phyloP scores from a whole-genome alignment of 192 early-diverging fungal genomes.

The Glomus cerebriforme region DNA sequence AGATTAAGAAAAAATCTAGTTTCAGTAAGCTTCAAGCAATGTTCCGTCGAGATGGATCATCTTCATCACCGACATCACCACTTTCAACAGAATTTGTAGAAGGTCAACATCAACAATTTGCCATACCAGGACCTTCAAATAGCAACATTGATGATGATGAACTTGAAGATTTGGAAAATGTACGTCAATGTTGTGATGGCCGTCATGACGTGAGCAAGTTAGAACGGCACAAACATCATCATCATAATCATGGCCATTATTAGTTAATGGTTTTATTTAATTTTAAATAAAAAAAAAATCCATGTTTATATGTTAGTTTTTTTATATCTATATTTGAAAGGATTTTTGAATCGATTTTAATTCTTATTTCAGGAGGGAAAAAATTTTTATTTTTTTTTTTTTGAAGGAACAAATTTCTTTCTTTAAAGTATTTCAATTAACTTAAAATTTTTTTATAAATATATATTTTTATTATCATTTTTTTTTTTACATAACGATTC shows the following conservation, averaged over 20 bases:
- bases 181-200: conserved; percentile 28
- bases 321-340: too few species aligned
- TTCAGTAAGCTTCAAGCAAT: conserved; percentile 23
- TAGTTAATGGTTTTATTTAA: not conserved
- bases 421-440: too few species aligned
- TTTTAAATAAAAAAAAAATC: too few species aligned
- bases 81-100: conserved; percentile 8
- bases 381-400: too few species aligned
- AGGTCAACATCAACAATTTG: not conserved
- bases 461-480: too few species aligned
- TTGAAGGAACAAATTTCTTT: too few species aligned
- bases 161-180: conserved; percentile 24
- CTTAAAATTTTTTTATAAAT: too few species aligned
- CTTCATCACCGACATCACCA: not conserved
- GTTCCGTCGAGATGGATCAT: conserved; percentile 19
- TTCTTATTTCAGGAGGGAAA: too few species aligned
- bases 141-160: conserved; percentile 4
- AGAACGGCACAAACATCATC: not conserved
- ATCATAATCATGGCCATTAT: not conserved
- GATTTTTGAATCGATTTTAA: too few species aligned
- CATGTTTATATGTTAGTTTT: too few species aligned
- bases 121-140: not conserved
- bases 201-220: conserved; percentile 22
- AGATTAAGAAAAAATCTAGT: conserved; percentile 22
- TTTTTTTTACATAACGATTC: too few species aligned